These are phyloP conservation scores for Penicillium brevicompactum DNA, from an alignment of 2,329 filamentous ascomycete species.

Conservation along the genomic window DNA sequence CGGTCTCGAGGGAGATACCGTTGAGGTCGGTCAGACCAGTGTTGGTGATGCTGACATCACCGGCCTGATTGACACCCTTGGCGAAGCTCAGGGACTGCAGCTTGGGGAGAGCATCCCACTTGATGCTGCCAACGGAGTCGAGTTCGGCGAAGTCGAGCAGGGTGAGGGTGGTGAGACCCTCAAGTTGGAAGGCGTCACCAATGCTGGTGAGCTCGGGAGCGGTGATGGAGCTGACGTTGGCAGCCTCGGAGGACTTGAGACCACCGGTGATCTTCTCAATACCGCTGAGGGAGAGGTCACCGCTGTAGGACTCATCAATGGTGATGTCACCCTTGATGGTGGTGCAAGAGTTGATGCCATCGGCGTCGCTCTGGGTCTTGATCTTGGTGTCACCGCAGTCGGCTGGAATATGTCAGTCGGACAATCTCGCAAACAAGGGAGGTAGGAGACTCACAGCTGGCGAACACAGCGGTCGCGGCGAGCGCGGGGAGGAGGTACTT, in stretches of 20 bases:
- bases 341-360: slow-evolving; percentile 67
- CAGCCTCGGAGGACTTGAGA: slow-evolving; percentile 55
- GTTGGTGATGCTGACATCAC: slow-evolving; percentile 75
- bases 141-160: slow-evolving; percentile 69
- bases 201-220: slow-evolving; percentile 66
- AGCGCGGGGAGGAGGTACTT: slow-evolving; percentile 60
- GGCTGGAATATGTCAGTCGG: background rate
- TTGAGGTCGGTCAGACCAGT: slow-evolving; percentile 77
- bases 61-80: slow-evolving; percentile 67
- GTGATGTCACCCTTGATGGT: slow-evolving; percentile 70
- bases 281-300: slow-evolving; percentile 64
- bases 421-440: background rate
- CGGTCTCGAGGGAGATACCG: slow-evolving; percentile 77
- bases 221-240: slow-evolving; percentile 65
- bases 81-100: slow-evolving; percentile 63
- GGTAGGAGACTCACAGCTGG: slow-evolving; percentile 39
- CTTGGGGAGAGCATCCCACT: slow-evolving; percentile 71
- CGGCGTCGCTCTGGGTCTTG: slow-evolving; percentile 63
- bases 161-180: slow-evolving; percentile 68
- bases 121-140: slow-evolving; percentile 65
- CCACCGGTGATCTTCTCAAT: slow-evolving; percentile 61
- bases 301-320: slow-evolving; percentile 60
- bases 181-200: slow-evolving; percentile 68
- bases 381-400: slow-evolving; percentile 38
- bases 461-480: slow-evolving; percentile 55